These are phyloP conservation scores for Trichoderma virens DNA, from an alignment of 495 filamentous ascomycete genomes.

Conservation along the genomic window DNA sequence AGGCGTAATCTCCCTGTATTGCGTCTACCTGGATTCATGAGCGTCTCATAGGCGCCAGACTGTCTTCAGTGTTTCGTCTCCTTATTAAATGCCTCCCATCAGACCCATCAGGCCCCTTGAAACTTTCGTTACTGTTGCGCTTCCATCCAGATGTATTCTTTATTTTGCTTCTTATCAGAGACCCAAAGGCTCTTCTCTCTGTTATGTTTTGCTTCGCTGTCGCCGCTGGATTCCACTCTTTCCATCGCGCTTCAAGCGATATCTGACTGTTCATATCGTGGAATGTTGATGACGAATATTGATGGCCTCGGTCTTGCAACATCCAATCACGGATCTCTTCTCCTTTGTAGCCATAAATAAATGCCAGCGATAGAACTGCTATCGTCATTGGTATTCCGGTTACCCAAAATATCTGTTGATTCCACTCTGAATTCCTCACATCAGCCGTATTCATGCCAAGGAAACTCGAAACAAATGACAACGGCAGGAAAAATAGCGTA, in stretches of 20 bases:
- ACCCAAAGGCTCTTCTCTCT: neutral
- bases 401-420: constrained; percentile 33
- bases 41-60: neutral
- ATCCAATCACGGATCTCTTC: constrained; percentile 7
- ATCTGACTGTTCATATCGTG: neutral
- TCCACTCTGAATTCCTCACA: constrained; percentile 27
- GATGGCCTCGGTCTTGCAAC: neutral
- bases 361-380: constrained; percentile 18
- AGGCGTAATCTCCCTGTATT: neutral
- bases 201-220: neutral
- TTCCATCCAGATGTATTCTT: neutral
- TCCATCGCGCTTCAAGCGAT: neutral
- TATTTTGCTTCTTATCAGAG: neutral
- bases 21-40: neutral
- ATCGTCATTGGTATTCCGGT: constrained; percentile 28
- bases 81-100: neutral
- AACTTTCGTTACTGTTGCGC: neutral
- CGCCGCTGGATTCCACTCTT: neutral
- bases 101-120: neutral
- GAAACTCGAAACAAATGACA: constrained; percentile 14
- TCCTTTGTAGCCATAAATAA: constrained; percentile 3
- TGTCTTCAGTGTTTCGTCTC: neutral
- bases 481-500: constrained; percentile 15
- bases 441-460: constrained; percentile 36
- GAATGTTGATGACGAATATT: neutral